Conservation (phyloP, 805 yeast genomes). For the Metschnikowia aberdeeniae region DNA sequence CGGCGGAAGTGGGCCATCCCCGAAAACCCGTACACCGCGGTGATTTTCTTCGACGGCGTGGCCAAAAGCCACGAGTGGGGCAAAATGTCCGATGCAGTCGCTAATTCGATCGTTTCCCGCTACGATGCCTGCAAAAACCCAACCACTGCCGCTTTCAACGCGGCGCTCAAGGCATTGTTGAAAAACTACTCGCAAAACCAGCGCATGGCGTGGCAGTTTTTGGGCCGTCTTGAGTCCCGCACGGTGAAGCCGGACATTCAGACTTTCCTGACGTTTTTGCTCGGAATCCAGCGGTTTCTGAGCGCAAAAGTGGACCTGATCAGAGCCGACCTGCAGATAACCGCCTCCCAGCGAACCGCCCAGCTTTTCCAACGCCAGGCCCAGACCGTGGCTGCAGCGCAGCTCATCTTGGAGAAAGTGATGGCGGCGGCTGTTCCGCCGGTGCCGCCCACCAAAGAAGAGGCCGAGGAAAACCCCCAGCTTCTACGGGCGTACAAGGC, state of each 20-base stretch:
- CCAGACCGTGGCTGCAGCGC: slow-evolving; percentile 24
- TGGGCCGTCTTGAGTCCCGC: slow-evolving; percentile 23
- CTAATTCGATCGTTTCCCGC: slow-evolving; percentile 19
- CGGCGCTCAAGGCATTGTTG: slow-evolving; percentile 32
- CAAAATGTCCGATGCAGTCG: slow-evolving; percentile 17
- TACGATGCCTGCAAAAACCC: slow-evolving; percentile 16
- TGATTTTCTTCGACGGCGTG: slow-evolving; percentile 34
- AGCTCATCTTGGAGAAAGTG: slow-evolving; percentile 25
- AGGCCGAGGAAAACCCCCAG: slow-evolving; percentile 20
- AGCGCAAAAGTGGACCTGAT: slow-evolving; percentile 16
- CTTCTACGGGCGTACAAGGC: slow-evolving; percentile 16
- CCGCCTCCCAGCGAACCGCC: slow-evolving; percentile 19
- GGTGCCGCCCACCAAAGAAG: slow-evolving; percentile 28
- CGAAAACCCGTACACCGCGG: slow-evolving; percentile 43
- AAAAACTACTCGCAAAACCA: slow-evolving; percentile 33
- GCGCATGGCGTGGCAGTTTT: slow-evolving; percentile 34
- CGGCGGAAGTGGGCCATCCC: slow-evolving; percentile 61
- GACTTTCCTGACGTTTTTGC: slow-evolving; percentile 37
- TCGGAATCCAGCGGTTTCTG: slow-evolving; percentile 28
- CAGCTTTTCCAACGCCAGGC: slow-evolving; percentile 27
- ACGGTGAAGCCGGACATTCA: slow-evolving; percentile 28
- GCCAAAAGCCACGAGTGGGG: slow-evolving; percentile 34
- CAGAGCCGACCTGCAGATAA: slow-evolving; percentile 12
- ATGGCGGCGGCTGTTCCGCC: slow-evolving; percentile 31
- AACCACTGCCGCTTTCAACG: slow-evolving; percentile 31